Conservation (phyloP, 2,329 filamentous ascomycete genomes). For the Arthrobotrys sinensis region DNA sequence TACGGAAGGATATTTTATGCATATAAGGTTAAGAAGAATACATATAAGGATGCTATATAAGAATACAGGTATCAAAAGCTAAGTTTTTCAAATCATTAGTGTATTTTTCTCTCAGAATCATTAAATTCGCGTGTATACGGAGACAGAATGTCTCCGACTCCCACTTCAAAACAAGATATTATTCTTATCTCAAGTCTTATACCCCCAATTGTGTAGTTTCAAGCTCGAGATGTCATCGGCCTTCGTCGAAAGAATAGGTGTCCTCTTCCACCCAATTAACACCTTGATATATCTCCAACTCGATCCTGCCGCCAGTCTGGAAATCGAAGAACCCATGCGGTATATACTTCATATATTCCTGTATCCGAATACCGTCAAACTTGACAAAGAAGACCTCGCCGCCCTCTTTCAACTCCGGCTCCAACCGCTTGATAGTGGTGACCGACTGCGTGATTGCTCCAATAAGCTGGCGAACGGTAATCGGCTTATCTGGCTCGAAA, state of each 20-base stretch:
- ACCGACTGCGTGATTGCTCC: conserved; percentile 32
- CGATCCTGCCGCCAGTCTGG: conserved; percentile 47
- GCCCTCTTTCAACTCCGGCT: conserved; percentile 17
- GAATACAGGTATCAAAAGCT: too few species aligned
- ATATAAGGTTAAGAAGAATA: too few species aligned
- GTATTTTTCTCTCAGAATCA: too few species aligned
- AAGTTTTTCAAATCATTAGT: too few species aligned
- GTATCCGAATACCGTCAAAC: conserved; percentile 47
- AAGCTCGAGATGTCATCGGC: background rate
- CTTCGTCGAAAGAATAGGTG: background rate
- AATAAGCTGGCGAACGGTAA: conserved; percentile 33
- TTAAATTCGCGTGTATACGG: too few species aligned
- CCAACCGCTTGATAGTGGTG: conserved; percentile 43
- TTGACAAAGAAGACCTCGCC: conserved; percentile 53
- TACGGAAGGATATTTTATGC: too few species aligned
- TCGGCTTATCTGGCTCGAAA: conserved; percentile 24
- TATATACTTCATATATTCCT: conserved; percentile 59
- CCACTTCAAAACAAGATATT: background rate
- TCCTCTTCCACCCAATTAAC: conserved; percentile 34
- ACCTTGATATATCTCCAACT: conserved; percentile 49
- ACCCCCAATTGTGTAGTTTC: background rate
- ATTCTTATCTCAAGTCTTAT: background rate
- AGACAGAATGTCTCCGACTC: too few species aligned
- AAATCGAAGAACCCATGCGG: conserved; percentile 57
- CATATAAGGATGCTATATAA: too few species aligned